Evolutionary conservation across 2,329 filamentous ascomycete genomes (phyloP), one percentile per base, ranked within the genome.

Genomic region (Curvularia hawaiiensis): DNA sequence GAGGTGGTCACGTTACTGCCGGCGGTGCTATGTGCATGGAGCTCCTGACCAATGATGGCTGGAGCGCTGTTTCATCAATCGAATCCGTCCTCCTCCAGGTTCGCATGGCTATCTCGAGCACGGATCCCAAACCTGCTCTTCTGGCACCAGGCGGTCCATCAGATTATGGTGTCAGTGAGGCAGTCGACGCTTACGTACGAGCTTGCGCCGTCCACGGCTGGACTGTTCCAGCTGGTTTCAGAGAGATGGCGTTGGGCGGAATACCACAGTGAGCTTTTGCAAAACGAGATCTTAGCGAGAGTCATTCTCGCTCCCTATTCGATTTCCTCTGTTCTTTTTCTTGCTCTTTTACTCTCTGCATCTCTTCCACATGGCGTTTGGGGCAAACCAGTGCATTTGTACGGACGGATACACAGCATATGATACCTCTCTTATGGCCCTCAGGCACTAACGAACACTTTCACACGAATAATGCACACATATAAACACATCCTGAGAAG

Each of bases 1-100:
- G 92, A 20, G 93, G 93, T 24, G 92, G 92, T 0, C 91, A 97
- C 72, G 88, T 97, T 58, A 96, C 93, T 0, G 79, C 82, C 1
- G 93, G 93, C 24, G 93, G 93, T 1, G 90, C 92, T 1, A 85
- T 97, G 78, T 89, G 87, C 74, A 93, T 96, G 86, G 54, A 95
- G 75, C 82, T 95, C 4, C 82, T 97, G 60, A 96, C 92, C 1
- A 92, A 88, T 73, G 85, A 86, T 7, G 93, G 92, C 26, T 97
- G 93, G 93, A 87, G 83, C 22, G 87, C 90, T 0, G 87, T 84
- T 1, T 85, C 83, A 50, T 87, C 85, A 18, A 87, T 97, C 63
- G 92, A 97, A 72, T 89, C 86, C 50, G 87, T 97, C 3, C 78
- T 97, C 14, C 74, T 96, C 26, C 90, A 96, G 73, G 88, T 97